Conservation (phyloP, 1,139 yeast species). For the Pichia sp. region DNA sequence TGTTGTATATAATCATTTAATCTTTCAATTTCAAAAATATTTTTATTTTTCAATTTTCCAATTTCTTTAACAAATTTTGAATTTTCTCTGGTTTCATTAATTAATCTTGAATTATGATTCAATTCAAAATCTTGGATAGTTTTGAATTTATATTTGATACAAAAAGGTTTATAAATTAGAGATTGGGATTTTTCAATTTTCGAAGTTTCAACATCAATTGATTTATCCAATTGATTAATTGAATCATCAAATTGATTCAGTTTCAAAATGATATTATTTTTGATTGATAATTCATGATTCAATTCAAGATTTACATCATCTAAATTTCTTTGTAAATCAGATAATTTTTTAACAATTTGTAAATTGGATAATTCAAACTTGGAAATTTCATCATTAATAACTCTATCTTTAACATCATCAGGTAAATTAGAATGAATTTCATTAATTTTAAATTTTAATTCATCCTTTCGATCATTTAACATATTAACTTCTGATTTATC, state of each 20-base stretch:
- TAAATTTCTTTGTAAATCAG: slow-evolving; percentile 45
- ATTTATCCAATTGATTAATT: slow-evolving; percentile 24
- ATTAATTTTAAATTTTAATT: slow-evolving; percentile 46
- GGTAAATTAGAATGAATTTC: slow-evolving; percentile 45
- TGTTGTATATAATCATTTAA: slow-evolving; percentile 45
- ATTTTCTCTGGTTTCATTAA: slow-evolving; percentile 59
- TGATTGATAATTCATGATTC: slow-evolving; percentile 37
- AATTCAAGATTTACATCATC: slow-evolving; percentile 53
- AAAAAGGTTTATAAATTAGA: slow-evolving; percentile 47
- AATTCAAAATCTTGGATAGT: slow-evolving; percentile 62
- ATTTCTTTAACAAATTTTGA: slow-evolving; percentile 56
- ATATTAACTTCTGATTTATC: slow-evolving; percentile 64
- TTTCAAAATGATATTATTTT: slow-evolving; percentile 25
- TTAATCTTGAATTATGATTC: slow-evolving; percentile 54
- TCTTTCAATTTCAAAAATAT: slow-evolving; percentile 59
- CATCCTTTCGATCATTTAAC: slow-evolving; percentile 55
- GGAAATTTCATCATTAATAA: slow-evolving; percentile 47
- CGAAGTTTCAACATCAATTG: slow-evolving; percentile 24
- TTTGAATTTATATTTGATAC: slow-evolving; percentile 44
- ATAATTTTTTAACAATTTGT: slow-evolving; percentile 43
- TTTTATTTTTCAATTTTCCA: slow-evolving; percentile 53
- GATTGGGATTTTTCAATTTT: slow-evolving; percentile 38
- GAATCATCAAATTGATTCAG: slow-evolving; percentile 23
- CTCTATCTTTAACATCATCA: slow-evolving; percentile 53
- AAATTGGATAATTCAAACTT: slow-evolving; percentile 51